A percentile compares a stretch with the other conserved stretches of the same genome.
These are phyloP conservation scores for Murraya paniculata DNA, from an alignment of 345 rosid species.

Conservation along the genomic window DNA sequence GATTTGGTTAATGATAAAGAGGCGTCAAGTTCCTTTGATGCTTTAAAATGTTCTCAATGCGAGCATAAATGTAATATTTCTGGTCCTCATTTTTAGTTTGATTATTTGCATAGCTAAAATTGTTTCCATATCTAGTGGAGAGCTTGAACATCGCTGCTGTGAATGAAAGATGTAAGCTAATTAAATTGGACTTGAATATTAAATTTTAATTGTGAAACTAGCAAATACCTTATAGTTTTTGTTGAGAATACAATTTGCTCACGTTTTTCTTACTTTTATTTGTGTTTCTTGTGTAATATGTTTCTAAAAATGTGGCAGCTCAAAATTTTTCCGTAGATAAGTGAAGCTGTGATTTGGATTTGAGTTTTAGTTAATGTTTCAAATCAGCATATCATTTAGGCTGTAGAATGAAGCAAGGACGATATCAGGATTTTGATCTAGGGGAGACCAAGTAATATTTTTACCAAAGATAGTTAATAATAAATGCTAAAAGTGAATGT, in stretches of 20 bases:
- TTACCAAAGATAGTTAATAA: neutral
- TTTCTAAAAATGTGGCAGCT: neutral
- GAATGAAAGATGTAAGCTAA: constrained; percentile 9
- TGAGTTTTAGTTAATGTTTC: neutral
- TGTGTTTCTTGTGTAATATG: neutral
- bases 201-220: constrained; percentile 1
- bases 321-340: neutral
- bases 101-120: constrained; percentile 10
- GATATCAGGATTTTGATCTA: neutral
- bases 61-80: constrained; percentile 73
- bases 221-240: neutral
- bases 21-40: constrained; percentile 36
- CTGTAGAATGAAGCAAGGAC: neutral
- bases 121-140: neutral
- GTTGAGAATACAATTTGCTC: neutral
- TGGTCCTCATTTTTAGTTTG: constrained; percentile 13
- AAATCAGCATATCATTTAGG: neutral
- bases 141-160: neutral
- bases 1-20: constrained; percentile 60
- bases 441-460: neutral
- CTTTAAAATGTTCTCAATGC: constrained; percentile 77
- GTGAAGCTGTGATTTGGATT: neutral
- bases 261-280: neutral
- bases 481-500: constrained; percentile 1
- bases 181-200: neutral